These are phyloP conservation scores for Schizochytrium sp. DNA, from an alignment of 108 stramenopile species.

Conservation along the genomic window DNA sequence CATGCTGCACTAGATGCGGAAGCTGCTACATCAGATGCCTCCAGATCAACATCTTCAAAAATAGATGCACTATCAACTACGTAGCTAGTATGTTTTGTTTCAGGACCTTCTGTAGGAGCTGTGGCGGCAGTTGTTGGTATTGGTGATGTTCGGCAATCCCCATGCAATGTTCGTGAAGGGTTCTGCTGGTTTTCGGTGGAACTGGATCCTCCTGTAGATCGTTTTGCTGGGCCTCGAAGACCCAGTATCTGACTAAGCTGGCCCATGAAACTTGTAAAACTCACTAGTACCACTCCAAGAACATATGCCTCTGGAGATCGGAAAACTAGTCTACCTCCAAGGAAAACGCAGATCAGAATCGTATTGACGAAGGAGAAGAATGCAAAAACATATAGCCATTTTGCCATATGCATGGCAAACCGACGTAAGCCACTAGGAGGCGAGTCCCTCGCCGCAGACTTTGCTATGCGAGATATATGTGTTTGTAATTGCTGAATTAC, in stretches of 20 bases:
- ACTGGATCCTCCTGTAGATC: too few species aligned
- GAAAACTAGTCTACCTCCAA: not conserved
- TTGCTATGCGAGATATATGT: not conserved
- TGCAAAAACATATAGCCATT: not conserved
- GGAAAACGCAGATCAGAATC: not conserved
- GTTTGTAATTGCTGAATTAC: not conserved
- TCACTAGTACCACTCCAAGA: not conserved
- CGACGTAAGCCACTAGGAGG: not conserved
- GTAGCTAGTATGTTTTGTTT: too few species aligned
- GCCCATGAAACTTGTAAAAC: not conserved
- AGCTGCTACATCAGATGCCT: too few species aligned
- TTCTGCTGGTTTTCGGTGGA: too few species aligned
- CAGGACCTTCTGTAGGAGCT: too few species aligned
- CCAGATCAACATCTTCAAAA: too few species aligned
- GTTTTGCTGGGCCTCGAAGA: not conserved
- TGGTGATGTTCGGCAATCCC: too few species aligned
- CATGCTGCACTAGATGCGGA: too few species aligned
- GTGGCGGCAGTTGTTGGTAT: too few species aligned
- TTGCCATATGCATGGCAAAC: conserved; percentile 17
- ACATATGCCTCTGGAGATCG: not conserved
- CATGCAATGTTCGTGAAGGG: too few species aligned
- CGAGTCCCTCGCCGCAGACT: not conserved
- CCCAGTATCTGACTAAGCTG: not conserved
- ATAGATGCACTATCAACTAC: too few species aligned
- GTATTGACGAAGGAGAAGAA: not conserved